phyloP scores from a whole-genome alignment of 108 stramenopile genomes.

The Nitzschia sp. region DNA sequence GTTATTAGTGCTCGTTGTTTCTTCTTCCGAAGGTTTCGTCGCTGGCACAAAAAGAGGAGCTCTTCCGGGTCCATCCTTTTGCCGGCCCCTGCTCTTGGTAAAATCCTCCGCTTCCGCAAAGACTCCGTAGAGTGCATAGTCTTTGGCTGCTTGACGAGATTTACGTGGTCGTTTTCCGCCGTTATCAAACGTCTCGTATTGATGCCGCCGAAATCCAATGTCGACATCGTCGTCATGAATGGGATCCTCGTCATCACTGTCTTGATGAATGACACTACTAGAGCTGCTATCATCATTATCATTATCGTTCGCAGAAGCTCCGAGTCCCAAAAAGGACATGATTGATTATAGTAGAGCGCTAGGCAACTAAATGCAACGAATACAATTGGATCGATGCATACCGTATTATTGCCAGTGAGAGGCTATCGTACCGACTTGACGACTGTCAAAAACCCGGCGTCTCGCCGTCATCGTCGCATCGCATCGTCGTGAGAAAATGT shows the following conservation, averaged over 20 bases:
- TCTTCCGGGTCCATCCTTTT: not conserved
- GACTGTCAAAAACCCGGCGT: too few species aligned
- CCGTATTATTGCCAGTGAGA: too few species aligned
- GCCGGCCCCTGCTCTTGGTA: not conserved
- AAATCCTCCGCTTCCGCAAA: constrained; percentile 9
- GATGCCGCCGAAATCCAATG: constrained; percentile 40
- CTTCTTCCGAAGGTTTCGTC: too few species aligned
- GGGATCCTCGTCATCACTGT: constrained; percentile 19
- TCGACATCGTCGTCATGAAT: constrained; percentile 44
- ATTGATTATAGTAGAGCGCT: too few species aligned
- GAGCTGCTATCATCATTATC: constrained; percentile 7
- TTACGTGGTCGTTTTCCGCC: constrained; percentile 5
- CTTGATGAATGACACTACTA: constrained; percentile 10
- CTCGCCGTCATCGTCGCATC: too few species aligned
- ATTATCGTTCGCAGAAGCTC: not conserved
- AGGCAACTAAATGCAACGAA: too few species aligned
- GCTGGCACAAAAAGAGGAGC: constrained; percentile 34
- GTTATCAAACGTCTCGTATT: constrained; percentile 7
- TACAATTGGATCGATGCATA: not conserved
- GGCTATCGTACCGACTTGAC: too few species aligned
- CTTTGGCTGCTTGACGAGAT: constrained; percentile 20
- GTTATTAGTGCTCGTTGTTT: not conserved
- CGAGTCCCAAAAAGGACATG: constrained; percentile 3
- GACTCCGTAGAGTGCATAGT: constrained; percentile 46
- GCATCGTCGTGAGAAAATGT: too few species aligned